Base-by-base conservation (phyloP, 306 rosid species). In the Castanea crenata region DNA sequence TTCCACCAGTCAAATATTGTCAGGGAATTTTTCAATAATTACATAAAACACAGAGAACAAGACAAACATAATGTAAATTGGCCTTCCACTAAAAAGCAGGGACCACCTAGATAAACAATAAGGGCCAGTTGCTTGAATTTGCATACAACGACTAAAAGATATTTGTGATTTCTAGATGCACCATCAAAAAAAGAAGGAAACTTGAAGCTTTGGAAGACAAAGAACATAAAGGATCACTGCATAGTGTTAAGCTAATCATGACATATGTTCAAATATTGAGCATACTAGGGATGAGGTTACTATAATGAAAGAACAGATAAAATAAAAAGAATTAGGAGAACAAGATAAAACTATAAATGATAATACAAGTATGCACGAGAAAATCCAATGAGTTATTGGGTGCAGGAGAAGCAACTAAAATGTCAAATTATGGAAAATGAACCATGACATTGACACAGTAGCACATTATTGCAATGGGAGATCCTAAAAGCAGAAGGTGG, bases 1-100 rank as follows among this genome's bases (percentile, higher is more conserved):
- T 54, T 56, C 73, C 74, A 83, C 54, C 55, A 77, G 58, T 65
- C 69, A 71, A 78, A 20, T 55, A 77, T 56, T 51, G 79, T 71
- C 76, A 51, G 29, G 29, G 62, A 35, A 19, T 41, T 76, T 14
- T 21, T 13, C 34, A 13, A 14, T 46, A 41, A 27, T 51, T 31
- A 57, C 6, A 7, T 29, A 49, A 18, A 68, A 25, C 14, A 13
- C 18, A 23, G 6, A 59, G 65, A 23, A 10, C 21, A 59, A 23
- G 54, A 49, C 54, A 49, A 49, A 49, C 16, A 49, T 27, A 10
- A 68, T 34, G 72, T n/a, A 68, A 19, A 68, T 34, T n/a, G 52
- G 14, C 72, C 72, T 16, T 35, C 72, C 20, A 19, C 29, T 8
- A 2, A 68, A 68, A 68, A 68, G 46, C 46, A 31, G 31, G 21